Base-by-base conservation (phyloP, 805 yeast species). In the Cyberlindnera veronae region DNA sequence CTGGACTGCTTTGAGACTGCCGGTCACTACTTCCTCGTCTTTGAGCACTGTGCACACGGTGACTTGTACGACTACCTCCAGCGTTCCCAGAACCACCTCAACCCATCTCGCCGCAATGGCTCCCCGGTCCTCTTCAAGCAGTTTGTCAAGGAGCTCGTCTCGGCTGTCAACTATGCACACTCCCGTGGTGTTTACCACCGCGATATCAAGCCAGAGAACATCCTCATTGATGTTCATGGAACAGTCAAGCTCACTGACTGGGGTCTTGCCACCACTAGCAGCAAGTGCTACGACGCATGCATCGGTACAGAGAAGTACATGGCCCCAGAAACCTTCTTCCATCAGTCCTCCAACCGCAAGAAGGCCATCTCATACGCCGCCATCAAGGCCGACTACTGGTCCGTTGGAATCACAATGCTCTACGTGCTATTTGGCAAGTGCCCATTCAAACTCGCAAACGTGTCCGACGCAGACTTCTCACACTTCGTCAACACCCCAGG, bases 301-400 rank as follows among this genome's bases (percentile, higher is more conserved):
- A 58, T 87, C 45, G 96, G 96, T 21, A 81, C 90, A 18, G 95
- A 87, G 60, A 76, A 91, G 48, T 89, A 88, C 62, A 83, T 90
- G 87, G 95, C 96, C 2, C 97, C 97, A 4, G 97, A 89, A 61
- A 72, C 89, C 36, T 80, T 82, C 47, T 80, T 83, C 54, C 55
- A 57, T 32, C 57, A 51, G 32, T 12, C 38, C 12, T 26, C 36
- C 3, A 42, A 35, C 23, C 42, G 34, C 6, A 31, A 35, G 13
- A 33, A 19, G 18, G 16, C 35, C 19, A 35, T 39, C 7, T 37
- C 53, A 21, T 89, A 89, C 58, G 82, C 84, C 55, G 81, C 95
- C 0, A 77, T 79, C 36, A 75, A 77, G 57, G 83, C 88, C 29
- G 96, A 89, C 63, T 72, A 84, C 44, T 89, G 97, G 97, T 81